Base-by-base conservation (phyloP, 2,329 filamentous ascomycete genomes). In the Colletotrichum aenigma region DNA sequence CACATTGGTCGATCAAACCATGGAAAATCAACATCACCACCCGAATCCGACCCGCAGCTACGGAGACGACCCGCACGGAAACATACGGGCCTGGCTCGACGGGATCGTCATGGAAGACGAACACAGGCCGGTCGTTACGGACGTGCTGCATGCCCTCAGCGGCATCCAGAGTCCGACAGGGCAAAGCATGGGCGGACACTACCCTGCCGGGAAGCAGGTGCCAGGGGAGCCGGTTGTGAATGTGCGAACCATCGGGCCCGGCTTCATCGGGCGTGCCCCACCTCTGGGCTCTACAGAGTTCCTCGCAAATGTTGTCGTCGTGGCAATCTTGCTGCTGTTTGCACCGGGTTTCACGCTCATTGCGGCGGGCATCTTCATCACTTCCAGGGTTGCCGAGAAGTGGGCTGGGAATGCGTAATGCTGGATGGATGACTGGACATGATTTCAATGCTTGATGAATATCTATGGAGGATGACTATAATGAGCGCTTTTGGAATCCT, bases 331-430 rank as follows among this genome's bases (percentile, higher is more conserved):
- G 12, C 15, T 76, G 28, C 13, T 76, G 21, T 76, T 76, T 24
- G 74, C 74, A 24, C 74, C 74, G 13, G 74, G 74, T 4, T 76
- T 76, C 10, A 76, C 74, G 9, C 43, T 76, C 10, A 18, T 76
- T 26, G 74, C 74, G 43, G 74, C 74, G 7, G 74, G 74, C 2
- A 43, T 76, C 15, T 76, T 76, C 21, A 21, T 76, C 16, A 76
- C 74, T 8, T 76, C 74, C 10, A 43, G 74, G 15, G 64, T 76
- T 58, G 74, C 74, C 4, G 74, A 76, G 48, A 55, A 65, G 48
- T 76, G 74, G 73, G 64, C 15, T 52, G 64, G 70, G 3, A 64
- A 73, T 18, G 72, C 71, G 12, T 52, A n/a, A 24, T 43, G 55
- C 55, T 15, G 8, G 7, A 18, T 15, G 10, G 32, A 70, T 10